Evolutionary conservation across 2,329 filamentous ascomycete species (phyloP).

Genomic region (Botrytis aclada): DNA sequence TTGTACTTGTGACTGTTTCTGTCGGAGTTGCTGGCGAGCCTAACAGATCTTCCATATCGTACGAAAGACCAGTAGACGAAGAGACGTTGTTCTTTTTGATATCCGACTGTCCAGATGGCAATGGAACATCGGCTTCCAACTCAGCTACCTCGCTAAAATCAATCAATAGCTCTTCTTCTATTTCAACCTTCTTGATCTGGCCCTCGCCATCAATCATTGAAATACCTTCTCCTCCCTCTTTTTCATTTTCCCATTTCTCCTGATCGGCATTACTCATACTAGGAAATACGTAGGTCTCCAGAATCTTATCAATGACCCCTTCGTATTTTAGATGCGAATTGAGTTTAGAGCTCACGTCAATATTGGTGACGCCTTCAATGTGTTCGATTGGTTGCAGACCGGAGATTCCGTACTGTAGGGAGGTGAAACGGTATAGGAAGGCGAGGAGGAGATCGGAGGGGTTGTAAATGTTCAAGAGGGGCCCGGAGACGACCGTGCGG

Average conservation of each 20-base stretch:
- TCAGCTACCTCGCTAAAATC: background rate
- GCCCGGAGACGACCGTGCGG: slow-evolving; percentile 74
- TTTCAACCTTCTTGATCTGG: background rate
- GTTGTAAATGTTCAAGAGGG: slow-evolving; percentile 88
- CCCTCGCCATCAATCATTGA: slow-evolving; percentile 36
- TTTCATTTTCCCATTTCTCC: slow-evolving; percentile 41
- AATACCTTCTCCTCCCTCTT: slow-evolving; percentile 23
- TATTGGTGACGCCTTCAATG: slow-evolving; percentile 56
- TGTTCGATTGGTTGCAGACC: slow-evolving; percentile 73
- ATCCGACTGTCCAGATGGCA: background rate
- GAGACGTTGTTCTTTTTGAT: background rate
- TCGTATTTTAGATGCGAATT: slow-evolving; percentile 69
- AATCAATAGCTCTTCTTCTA: background rate
- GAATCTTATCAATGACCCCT: slow-evolving; percentile 61
- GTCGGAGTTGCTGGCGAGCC: background rate
- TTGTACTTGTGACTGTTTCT: background rate
- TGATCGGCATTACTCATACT: slow-evolving; percentile 63
- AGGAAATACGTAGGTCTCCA: slow-evolving; percentile 49
- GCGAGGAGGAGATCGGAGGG: slow-evolving; percentile 84
- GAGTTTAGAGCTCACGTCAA: slow-evolving; percentile 58
- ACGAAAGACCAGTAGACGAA: background rate
- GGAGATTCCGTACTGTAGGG: slow-evolving; percentile 78
- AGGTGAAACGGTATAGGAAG: slow-evolving; percentile 81
- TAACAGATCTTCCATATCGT: background rate
- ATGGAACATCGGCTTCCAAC: background rate